Base-by-base conservation (phyloP, 1,284 basidiomycete species). In the Vanrija humicola region DNA sequence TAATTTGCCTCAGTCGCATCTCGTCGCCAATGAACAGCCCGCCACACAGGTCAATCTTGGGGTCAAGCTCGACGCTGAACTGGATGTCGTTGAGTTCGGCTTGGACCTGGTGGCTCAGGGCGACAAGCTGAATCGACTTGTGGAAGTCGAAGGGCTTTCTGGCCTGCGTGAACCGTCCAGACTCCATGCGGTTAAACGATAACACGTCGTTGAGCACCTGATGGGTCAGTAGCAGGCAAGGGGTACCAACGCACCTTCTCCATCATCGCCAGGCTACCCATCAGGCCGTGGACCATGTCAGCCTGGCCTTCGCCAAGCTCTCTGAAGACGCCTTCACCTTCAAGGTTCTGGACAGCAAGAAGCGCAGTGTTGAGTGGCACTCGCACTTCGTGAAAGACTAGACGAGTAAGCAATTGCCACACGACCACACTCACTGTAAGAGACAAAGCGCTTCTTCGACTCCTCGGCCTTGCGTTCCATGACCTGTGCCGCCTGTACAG, bases 361-460 rank as follows among this genome's bases (percentile, higher is more conserved):
- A 92, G 77, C 1, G 90, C 91, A 29, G 89, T 92, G 68, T 94
- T 94, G 58, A 94, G 79, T n/a, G 91, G 91, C 46, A 95, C 90
- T 62, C 91, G 85, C 69, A 91, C 89, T 79, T 89, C 70, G 58
- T 74, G 72, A 53, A 74, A 74, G 61, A 73, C 66, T 69, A 43
- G 18, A 18, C 34, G 9, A 18, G 18, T 43, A 15, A 21, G 14
- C 8, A 15, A 1, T 9, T 5, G 10, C 19, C 5, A 8, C 23
- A n/a, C 21, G 10, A 5, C 16, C 1, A 0, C 15, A 76, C 89
- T 85, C 39, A 89, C 68, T 86, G 70, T 88, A 88, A 46, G 86
- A 87, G 21, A 89, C 90, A 42, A 92, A 82, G 10, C 89, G 83
- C 46, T 88, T 81, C 70, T 90, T 78, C 2, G 86, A 88, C 60